Evolutionary conservation across 805 yeast species (phyloP).

Genomic region (Saccharomyces jurei): DNA sequence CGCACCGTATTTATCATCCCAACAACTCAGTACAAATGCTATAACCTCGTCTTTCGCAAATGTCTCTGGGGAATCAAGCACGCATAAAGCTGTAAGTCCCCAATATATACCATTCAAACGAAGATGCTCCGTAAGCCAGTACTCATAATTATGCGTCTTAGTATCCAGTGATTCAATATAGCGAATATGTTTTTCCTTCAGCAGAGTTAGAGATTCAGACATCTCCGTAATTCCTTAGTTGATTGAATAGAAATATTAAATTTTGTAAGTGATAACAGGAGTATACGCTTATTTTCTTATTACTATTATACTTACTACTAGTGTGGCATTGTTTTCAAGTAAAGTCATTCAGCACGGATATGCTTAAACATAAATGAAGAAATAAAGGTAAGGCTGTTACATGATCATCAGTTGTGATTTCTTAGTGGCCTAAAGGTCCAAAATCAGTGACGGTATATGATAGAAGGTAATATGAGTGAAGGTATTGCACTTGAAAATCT

Average conservation of each 20-base stretch:
- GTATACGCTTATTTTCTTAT: neutral
- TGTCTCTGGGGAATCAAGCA: slow-evolving; percentile 47
- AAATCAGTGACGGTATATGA: neutral
- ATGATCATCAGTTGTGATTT: neutral
- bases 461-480: neutral
- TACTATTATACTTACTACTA: neutral
- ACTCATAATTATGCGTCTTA: slow-evolving; percentile 54
- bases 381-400: neutral
- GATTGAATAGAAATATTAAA: neutral
- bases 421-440: neutral
- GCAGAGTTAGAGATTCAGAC: slow-evolving; percentile 2
- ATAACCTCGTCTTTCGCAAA: slow-evolving; percentile 57
- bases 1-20: slow-evolving; percentile 54
- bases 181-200: slow-evolving; percentile 46
- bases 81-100: slow-evolving; percentile 76
- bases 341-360: neutral
- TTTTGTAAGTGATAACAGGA: neutral
- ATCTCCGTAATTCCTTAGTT: neutral
- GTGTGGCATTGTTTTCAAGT: neutral
- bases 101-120: slow-evolving; percentile 89
- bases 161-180: slow-evolving; percentile 50
- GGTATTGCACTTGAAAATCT: slow-evolving; percentile 17
- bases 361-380: neutral
- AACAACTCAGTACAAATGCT: slow-evolving; percentile 63
- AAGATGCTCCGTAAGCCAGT: slow-evolving; percentile 86